These are phyloP conservation scores for Candida sanyaensis DNA, from an alignment of 1,139 yeast genomes.

Conservation along the genomic window DNA sequence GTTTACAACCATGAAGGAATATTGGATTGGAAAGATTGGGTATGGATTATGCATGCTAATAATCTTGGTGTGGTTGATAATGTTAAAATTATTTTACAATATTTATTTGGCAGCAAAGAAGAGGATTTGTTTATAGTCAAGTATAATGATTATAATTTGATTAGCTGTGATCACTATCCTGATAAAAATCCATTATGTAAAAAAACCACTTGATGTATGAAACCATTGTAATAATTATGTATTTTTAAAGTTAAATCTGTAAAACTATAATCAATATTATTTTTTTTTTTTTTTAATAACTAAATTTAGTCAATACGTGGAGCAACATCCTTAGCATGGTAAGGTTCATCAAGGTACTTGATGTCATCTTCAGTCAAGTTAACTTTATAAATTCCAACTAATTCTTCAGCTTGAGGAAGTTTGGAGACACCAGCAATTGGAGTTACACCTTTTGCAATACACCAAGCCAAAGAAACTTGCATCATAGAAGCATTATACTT, in stretches of 20 bases:
- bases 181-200: constrained; percentile 7
- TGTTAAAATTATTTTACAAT: constrained; percentile 30
- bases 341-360: constrained; percentile 51
- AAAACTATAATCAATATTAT: too few relatives aligned
- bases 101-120: constrained; percentile 26
- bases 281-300: too few relatives aligned
- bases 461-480: constrained; percentile 56
- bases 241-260: not conserved
- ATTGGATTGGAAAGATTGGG: constrained; percentile 44
- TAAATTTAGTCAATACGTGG: not conserved
- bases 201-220: not conserved
- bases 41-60: constrained; percentile 39
- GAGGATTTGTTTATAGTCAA: constrained; percentile 23
- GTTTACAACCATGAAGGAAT: constrained; percentile 43
- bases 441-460: constrained; percentile 45
- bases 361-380: constrained; percentile 47
- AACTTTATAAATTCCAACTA: constrained; percentile 43
- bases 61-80: constrained; percentile 50
- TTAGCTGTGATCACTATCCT: constrained; percentile 19
- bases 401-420: constrained; percentile 54
- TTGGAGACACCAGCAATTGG: constrained; percentile 60
- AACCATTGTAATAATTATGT: not conserved
- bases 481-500: constrained; percentile 52
- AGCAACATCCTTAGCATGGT: constrained; percentile 26
- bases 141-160: constrained; percentile 20